Percentiles rank a stretch among this genome's conserved stretches.
These are phyloP conservation scores for Leucocoprinus birnbaumii DNA, from an alignment of 768 basidiomycete genomes.

Conservation along the genomic window DNA sequence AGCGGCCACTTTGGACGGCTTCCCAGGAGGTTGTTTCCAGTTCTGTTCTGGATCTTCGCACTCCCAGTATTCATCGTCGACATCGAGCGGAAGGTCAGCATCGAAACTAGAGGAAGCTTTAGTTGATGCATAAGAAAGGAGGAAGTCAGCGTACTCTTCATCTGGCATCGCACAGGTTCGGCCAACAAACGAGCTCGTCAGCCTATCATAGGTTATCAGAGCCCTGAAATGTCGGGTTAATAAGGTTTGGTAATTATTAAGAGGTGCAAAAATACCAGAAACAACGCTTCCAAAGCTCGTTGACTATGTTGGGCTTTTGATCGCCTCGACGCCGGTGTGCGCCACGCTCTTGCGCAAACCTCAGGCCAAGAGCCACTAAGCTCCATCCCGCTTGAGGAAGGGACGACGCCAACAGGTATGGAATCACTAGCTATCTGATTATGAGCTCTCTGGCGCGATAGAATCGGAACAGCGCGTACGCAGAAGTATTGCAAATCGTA, in stretches of 20 bases:
- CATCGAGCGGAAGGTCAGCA: conserved; percentile 61
- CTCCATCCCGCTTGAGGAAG: conserved; percentile 56
- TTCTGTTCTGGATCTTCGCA: conserved; percentile 40
- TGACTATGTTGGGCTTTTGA: conserved; percentile 33
- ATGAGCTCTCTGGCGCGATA: background rate
- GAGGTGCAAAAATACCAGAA: conserved; percentile 40
- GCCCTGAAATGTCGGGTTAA: conserved; percentile 19
- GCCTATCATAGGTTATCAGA: conserved; percentile 29
- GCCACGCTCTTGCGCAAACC: conserved; percentile 61
- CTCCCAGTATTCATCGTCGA: conserved; percentile 47
- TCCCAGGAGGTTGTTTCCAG: conserved; percentile 63
- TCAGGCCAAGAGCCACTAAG: conserved; percentile 53
- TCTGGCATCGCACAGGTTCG: conserved; percentile 66
- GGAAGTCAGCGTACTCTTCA: conserved; percentile 55
- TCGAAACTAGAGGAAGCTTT: conserved; percentile 45
- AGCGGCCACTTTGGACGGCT: conserved; percentile 49
- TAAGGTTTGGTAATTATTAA: background rate
- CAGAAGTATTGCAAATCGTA: conserved; percentile 72
- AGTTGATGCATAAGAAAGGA: background rate
- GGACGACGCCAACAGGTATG: conserved; percentile 38
- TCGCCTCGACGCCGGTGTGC: conserved; percentile 50
- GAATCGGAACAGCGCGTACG: conserved; percentile 38
- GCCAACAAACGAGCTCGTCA: conserved; percentile 50
- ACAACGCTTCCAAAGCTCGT: conserved; percentile 60
- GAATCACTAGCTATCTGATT: conserved; percentile 24